A percentile compares a stretch with the other conserved stretches of the same genome.
These are phyloP conservation scores for Isoetes engelmannii DNA, from an alignment of 83 land plant genomes.

Conservation along the genomic window DNA sequence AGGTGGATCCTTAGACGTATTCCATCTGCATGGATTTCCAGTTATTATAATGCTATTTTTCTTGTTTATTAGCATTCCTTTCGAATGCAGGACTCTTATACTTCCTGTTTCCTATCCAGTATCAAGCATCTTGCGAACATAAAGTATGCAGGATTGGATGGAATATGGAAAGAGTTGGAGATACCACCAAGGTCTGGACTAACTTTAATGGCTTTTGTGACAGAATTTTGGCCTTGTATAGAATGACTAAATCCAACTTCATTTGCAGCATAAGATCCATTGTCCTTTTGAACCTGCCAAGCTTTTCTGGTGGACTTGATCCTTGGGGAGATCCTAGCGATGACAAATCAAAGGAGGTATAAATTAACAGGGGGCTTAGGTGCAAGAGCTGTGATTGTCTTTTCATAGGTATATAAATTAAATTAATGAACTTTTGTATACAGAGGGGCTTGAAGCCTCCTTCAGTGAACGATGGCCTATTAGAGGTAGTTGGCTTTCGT, in stretches of 20 bases:
- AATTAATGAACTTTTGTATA: constrained; percentile 10
- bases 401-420: no score
- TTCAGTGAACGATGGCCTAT: constrained; percentile 54
- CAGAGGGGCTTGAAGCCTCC: constrained; percentile 59
- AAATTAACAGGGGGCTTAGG: no score
- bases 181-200: background rate
- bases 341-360: constrained; percentile 42
- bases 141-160: constrained; percentile 37
- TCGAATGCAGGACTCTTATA: no score
- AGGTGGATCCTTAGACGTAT: no score
- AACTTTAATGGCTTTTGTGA: background rate
- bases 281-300: constrained; percentile 61
- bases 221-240: no score
- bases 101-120: no score
- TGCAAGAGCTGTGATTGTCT: no score
- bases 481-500: constrained; percentile 69
- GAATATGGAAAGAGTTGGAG: constrained; percentile 10
- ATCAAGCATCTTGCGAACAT: constrained; percentile 54
- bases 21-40: no score
- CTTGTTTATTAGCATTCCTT: no score
- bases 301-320: constrained; percentile 69
- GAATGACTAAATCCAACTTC: no score
- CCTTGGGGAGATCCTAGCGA: constrained; percentile 61
- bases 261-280: constrained; percentile 60
- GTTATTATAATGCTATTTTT: no score